Base-by-base conservation (phyloP, 1,284 basidiomycete genomes). In the Boletellus deceptivus region DNA sequence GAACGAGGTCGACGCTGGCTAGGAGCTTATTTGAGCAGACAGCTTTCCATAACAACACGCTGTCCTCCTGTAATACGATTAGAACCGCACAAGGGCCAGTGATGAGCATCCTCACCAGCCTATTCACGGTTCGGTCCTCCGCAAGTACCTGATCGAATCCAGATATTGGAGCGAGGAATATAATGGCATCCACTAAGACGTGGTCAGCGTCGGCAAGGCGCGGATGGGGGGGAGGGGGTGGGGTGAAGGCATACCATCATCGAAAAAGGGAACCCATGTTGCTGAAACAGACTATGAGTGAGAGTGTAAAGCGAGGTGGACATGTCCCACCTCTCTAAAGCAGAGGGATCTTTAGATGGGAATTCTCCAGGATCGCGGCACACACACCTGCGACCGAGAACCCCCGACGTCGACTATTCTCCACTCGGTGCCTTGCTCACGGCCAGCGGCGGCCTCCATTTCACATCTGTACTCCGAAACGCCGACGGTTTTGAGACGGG, bases 371-470 rank as follows among this genome's bases (percentile, higher is more conserved):
- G 49, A 52, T 37, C 50, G 43, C 25, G 24, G 39, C 13, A 43
- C 29, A 72, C 80, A 55, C 63, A 84, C 83, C 76, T 86, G 84
- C 61, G 83, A 84, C 55, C 87, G 74, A 58, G 84, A 85, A 38
- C 87, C 87, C 17, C 88, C 87, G 36, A 90, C 88, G 59, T 90
- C 87, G 39, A 89, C 80, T 55, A 90, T 88, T 49, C 85, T 76
- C 87, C 87, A 90, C 61, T 89, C 86, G 1, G 83, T 82, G 3
- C 84, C 86, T 51, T 76, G 79, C 58, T 89, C 86, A 48, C 82
- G 72, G 10, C 84, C 84, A 11, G 80, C 75, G 24, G 73, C 70
- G 4, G 85, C 79, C 63, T 88, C 86, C 80, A 89, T 86, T 69
- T 87, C 82, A 59, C 89, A 90, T 62, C 77, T 81, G 68, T 89